Evolutionary conservation across 306 rosid species (phyloP), one percentile per base, ranked within the genome.

Genomic region (Potentilla sterilis): DNA sequence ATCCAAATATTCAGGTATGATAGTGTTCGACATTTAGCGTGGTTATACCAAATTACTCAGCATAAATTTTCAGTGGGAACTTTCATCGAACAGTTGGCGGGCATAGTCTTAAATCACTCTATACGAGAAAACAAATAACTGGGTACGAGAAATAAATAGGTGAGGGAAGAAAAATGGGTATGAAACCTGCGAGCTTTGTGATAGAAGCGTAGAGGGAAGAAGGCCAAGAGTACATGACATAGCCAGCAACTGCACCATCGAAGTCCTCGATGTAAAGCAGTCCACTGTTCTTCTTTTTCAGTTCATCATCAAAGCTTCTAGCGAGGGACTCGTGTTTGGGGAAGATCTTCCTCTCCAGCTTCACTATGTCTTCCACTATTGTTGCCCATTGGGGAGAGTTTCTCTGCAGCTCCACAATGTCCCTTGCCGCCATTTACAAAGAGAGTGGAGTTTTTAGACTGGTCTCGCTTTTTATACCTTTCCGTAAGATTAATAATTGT

Each of bases 271-370:
- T 57, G 77, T 87, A 94, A 70, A 91, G 92, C 92, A 91, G 77
- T 1, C 96, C 96, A 37, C 72, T 67, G 82, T 91, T 94, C 81
- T 87, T 89, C 86, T 90, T 91, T 79, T 69, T 78, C 14, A 94
- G 78, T 67, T 94, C 96, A 47, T 85, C 80, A 9, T 91, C 86
- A 71, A 91, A 91, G 85, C 86, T 87, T n/a, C 83, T 78, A 74
- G 93, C 92, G 32, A 88, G 90, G 1, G 98, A 91, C 79, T 91
- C 97, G 78, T 94, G 96, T 65, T 94, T 91, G 4, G 97, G 94
- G 67, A 94, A 94, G 49, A 87, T 83, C 85, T 83, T 87, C 75
- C 86, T 85, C 89, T 91, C 96, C 15, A 91, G 74, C 85, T 88
- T 94, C 74, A 90, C 90, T 32, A 91, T 86, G 71, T 85, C 97